Conservation (phyloP, 192 early-diverging fungal species). For the Podila epigama region DNA sequence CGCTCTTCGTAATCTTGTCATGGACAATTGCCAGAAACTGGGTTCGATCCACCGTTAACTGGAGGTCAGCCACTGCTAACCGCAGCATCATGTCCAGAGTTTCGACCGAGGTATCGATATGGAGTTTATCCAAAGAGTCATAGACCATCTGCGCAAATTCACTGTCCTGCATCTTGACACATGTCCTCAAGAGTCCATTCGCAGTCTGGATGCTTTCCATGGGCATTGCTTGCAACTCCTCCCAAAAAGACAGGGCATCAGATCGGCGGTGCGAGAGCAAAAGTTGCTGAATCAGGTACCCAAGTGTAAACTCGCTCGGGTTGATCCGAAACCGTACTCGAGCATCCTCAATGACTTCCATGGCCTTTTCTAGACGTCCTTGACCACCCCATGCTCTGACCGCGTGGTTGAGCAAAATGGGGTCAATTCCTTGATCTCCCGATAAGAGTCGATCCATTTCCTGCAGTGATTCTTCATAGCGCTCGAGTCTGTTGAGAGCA, state of each 20-base stretch:
- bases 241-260: constrained; percentile 8
- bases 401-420: constrained; percentile 34
- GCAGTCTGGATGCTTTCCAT: constrained; percentile 13
- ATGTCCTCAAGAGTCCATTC: constrained; percentile 37
- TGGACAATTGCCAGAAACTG: constrained; percentile 18
- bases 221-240: neutral
- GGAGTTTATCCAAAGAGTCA: constrained; percentile 11
- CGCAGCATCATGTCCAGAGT: constrained; percentile 41
- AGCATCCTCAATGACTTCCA: constrained; percentile 4
- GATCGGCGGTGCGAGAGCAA: neutral
- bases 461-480: constrained; percentile 21
- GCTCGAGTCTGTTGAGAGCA: constrained; percentile 21
- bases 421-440: constrained; percentile 4
- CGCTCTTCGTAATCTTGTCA: constrained; percentile 4
- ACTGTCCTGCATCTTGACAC: constrained; percentile 18
- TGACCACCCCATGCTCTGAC: constrained; percentile 41
- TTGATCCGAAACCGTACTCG: neutral
- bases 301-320: constrained; percentile 34
- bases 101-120: constrained; percentile 19
- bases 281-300: constrained; percentile 34
- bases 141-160: constrained; percentile 26
- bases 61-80: constrained; percentile 21
- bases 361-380: constrained; percentile 20
- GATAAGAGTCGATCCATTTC: constrained; percentile 9
- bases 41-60: constrained; percentile 11